Evolutionary conservation across 257 asterid genomes (phyloP).

Genomic region (Coffea eugenioides): DNA sequence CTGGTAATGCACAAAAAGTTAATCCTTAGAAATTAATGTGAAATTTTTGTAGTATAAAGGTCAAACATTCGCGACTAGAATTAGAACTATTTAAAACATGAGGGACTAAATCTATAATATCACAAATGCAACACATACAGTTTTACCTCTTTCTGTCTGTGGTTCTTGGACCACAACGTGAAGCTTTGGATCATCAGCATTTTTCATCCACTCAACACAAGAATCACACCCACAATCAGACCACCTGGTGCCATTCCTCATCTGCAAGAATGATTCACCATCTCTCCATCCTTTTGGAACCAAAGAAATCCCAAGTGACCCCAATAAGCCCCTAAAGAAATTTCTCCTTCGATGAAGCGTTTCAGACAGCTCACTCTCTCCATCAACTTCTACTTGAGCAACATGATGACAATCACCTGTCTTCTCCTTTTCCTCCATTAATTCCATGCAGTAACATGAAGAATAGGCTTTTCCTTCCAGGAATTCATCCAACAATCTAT

Average conservation of each 20-base stretch:
- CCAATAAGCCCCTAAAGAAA: conserved; percentile 39
- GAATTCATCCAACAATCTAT: conserved; percentile 43
- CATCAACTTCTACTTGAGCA: conserved; percentile 2
- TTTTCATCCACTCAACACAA: conserved; percentile 60
- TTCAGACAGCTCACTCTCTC: conserved; percentile 48
- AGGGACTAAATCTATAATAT: too few relatives aligned
- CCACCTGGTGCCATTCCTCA: conserved; percentile 48
- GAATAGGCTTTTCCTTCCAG: conserved; percentile 47
- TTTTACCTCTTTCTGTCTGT: conserved; percentile 17
- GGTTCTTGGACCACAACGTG: conserved; percentile 53
- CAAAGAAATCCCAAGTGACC: conserved; percentile 13
- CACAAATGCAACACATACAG: too few relatives aligned
- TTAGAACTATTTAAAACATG: too few relatives aligned
- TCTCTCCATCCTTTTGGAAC: conserved; percentile 15
- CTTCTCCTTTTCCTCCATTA: conserved; percentile 9
- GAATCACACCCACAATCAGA: conserved; percentile 82
- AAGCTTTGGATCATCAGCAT: conserved; percentile 45
- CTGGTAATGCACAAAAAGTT: too few relatives aligned
- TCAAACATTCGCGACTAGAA: too few relatives aligned
- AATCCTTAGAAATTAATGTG: too few relatives aligned
- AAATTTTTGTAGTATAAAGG: too few relatives aligned
- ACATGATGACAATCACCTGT: background rate
- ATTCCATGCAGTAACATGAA: conserved; percentile 50
- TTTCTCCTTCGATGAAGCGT: conserved; percentile 53
- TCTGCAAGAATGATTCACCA: conserved; percentile 11